Evolutionary conservation across 1,139 yeast species (phyloP), one percentile per base, ranked within the genome.

Genomic region (Sugiyamaella novakii): DNA sequence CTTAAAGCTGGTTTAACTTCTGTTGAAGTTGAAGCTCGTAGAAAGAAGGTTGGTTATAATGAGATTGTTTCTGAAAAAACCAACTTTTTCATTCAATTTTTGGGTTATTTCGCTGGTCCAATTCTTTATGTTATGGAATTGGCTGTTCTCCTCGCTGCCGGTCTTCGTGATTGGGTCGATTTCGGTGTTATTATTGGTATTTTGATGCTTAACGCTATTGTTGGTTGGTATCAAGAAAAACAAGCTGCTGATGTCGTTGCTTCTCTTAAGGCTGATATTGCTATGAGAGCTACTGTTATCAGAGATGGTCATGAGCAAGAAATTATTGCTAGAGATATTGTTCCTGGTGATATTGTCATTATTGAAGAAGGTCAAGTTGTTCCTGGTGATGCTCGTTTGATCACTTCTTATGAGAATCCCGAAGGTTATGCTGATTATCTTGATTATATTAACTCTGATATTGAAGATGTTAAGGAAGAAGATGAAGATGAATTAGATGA

Each of bases 171-270:
- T 73, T 80, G 84, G 84, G 80, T 80, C 61, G 84, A 80, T 75
- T 80, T 80, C 71, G 84, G 84, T 74, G 84, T 80, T 60, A 80
- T 80, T 61, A 76, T 80, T 70, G 84, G 79, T 66, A 74, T 80
- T 63, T 73, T 80, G 64, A 62, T 79, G 69, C 77, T 80, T 46
- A 67, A 67, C 63, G 70, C 75, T 57, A 72, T 73, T 60, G 84
- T 80, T 64, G 84, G 84, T 75, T 80, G 81, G 77, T 76, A 80
- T 64, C 84, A 80, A 73, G 84, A 80, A 74, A 79, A 76, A 75
- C 87, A 88, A 79, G 96, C 96, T 61, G 96, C 95, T 76, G 88
- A 95, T 60, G 89, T 87, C 77, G 96, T 88, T 62, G 96, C 88
- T 57, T 95, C 87, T 70, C 83, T 88, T 74, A 88, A 88, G 81